These are phyloP conservation scores for Psilocybe tampanensis DNA, from an alignment of 768 basidiomycete species.

Conservation along the genomic window DNA sequence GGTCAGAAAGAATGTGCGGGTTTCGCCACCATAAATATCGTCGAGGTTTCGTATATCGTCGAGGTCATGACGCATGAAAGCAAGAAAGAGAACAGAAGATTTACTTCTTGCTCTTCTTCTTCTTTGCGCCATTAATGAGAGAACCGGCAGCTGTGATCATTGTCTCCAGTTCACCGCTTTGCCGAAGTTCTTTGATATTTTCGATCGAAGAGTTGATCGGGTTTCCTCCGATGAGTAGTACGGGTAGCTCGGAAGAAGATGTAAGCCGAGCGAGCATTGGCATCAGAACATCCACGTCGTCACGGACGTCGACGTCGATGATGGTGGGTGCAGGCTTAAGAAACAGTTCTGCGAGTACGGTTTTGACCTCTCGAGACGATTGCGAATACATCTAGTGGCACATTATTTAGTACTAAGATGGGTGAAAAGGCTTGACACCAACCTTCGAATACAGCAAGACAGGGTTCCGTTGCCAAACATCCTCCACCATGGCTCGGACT, in stretches of 20 bases:
- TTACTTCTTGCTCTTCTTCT: constrained; percentile 49
- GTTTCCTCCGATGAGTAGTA: constrained; percentile 70
- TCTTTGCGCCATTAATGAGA: constrained; percentile 53
- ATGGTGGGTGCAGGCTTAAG: constrained; percentile 66
- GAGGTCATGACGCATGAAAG: constrained; percentile 17
- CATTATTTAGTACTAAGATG: neutral
- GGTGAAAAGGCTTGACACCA: constrained; percentile 10
- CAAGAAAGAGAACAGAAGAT: constrained; percentile 5
- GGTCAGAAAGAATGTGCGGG: neutral
- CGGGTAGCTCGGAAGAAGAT: constrained; percentile 52
- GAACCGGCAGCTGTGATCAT: constrained; percentile 60
- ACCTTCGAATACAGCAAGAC: constrained; percentile 80
- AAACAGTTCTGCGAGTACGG: constrained; percentile 53
- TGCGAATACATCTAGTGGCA: constrained; percentile 61
- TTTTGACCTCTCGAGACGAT: constrained; percentile 66
- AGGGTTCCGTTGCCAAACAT: constrained; percentile 75
- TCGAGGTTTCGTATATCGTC: constrained; percentile 17
- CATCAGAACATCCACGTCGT: constrained; percentile 63
- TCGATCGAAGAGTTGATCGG: constrained; percentile 49
- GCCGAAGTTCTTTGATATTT: constrained; percentile 52
- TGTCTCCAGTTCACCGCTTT: constrained; percentile 52
- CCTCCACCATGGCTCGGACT: constrained; percentile 55
- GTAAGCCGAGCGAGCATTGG: constrained; percentile 70
- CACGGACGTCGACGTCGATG: constrained; percentile 73
- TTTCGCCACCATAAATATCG: constrained; percentile 4